Conservation (phyloP, 768 basidiomycete species). For the Agrocybe pediades region DNA sequence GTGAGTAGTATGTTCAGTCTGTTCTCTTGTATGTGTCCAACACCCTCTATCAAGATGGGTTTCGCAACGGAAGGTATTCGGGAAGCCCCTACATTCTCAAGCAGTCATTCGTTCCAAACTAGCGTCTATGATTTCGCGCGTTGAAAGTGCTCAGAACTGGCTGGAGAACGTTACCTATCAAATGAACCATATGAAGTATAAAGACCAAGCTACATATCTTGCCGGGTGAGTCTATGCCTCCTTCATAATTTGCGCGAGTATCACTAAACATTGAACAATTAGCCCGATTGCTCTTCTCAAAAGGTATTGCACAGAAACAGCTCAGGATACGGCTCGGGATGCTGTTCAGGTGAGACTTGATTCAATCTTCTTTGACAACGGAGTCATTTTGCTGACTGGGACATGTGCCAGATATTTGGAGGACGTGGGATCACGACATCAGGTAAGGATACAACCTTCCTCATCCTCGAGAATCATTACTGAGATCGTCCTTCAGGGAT, state of each 20-base stretch:
- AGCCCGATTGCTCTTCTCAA: slow-evolving; percentile 82
- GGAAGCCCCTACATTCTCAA: slow-evolving; percentile 66
- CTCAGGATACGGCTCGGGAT: slow-evolving; percentile 80
- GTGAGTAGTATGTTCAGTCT: slow-evolving; percentile 27
- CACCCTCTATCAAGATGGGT: slow-evolving; percentile 50
- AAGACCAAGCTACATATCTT: slow-evolving; percentile 69
- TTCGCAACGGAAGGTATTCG: slow-evolving; percentile 78
- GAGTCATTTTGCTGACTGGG: slow-evolving; percentile 24
- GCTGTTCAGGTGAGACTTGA: slow-evolving; percentile 46
- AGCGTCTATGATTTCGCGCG: slow-evolving; percentile 77
- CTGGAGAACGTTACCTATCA: slow-evolving; percentile 86
- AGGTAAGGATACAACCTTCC: slow-evolving; percentile 32
- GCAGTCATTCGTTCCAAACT: slow-evolving; percentile 79
- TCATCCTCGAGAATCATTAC: background rate
- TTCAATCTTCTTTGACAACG: background rate
- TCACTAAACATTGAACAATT: slow-evolving; percentile 4
- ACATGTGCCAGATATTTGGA: slow-evolving; percentile 64
- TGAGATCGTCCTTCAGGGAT: slow-evolving; percentile 33
- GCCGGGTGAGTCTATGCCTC: slow-evolving; percentile 55
- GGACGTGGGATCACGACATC: slow-evolving; percentile 82
- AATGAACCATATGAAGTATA: slow-evolving; percentile 85
- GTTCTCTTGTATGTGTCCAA: background rate
- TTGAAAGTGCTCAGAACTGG: slow-evolving; percentile 85
- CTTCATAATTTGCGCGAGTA: background rate
- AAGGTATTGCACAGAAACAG: slow-evolving; percentile 72